These are phyloP conservation scores for Aspergillus proliferans DNA, from an alignment of 2,329 filamentous ascomycete species.

Conservation along the genomic window DNA sequence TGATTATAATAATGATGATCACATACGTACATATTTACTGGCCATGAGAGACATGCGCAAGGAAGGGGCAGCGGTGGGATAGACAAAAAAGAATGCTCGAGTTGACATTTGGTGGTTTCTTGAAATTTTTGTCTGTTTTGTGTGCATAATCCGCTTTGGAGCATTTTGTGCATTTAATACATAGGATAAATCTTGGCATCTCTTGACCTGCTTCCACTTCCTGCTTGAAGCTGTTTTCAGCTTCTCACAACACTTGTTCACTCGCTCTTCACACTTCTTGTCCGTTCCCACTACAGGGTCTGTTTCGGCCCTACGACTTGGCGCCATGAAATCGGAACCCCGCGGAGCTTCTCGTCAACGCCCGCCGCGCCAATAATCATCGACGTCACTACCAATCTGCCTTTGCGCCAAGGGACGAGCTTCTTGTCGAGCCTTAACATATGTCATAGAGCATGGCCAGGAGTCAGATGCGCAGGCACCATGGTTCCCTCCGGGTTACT, in stretches of 20 bases:
- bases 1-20: neutral
- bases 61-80: neutral
- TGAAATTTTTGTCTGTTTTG: neutral
- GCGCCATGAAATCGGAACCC: neutral
- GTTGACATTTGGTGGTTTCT: neutral
- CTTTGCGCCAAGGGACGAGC: neutral
- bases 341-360: neutral
- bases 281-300: too few species aligned
- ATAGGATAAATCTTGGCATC: neutral
- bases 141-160: neutral
- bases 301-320: neutral
- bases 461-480: neutral
- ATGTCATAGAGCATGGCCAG: slow-evolving; percentile 1
- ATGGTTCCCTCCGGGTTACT: neutral
- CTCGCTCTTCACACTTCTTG: too few species aligned
- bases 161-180: neutral
- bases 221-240: too few species aligned
- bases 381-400: slow-evolving; percentile 12
- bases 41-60: neutral
- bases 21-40: neutral
- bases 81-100: neutral
- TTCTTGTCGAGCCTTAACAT: slow-evolving; percentile 1
- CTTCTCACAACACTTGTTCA: too few species aligned
- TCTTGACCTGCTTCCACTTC: neutral
- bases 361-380: slow-evolving; percentile 11